These are phyloP conservation scores for Gymnopilus dilepis DNA, from an alignment of 768 basidiomycete species.

Conservation along the genomic window DNA sequence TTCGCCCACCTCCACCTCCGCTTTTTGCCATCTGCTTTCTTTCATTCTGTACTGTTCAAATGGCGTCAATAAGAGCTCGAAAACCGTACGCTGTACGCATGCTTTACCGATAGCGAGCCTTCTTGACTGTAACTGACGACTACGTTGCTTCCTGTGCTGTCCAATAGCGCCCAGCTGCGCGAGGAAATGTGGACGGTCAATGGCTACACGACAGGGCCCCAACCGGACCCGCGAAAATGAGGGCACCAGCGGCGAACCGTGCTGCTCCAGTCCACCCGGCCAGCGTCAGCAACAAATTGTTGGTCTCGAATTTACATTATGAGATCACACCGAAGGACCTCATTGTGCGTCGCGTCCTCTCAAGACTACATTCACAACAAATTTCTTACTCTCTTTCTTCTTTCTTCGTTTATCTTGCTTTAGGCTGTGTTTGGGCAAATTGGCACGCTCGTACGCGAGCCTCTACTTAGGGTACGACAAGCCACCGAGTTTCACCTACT, in stretches of 20 bases:
- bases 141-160: not conserved
- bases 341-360: conserved; percentile 57
- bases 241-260: conserved; percentile 28
- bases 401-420: conserved; percentile 9
- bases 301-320: conserved; percentile 90
- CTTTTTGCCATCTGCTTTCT: conserved; percentile 10
- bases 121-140: no score
- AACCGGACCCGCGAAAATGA: conserved; percentile 39
- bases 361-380: no score
- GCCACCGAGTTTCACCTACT: conserved; percentile 66
- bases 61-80: conserved; percentile 32
- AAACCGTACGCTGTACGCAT: conserved; percentile 36
- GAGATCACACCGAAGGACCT: conserved; percentile 90
- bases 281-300: conserved; percentile 56
- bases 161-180: conserved; percentile 55
- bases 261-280: conserved; percentile 33
- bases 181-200: conserved; percentile 59
- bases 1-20: conserved; percentile 14
- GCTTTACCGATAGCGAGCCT: no score
- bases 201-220: conserved; percentile 83
- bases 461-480: conserved; percentile 92
- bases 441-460: conserved; percentile 92
- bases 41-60: conserved; percentile 10
- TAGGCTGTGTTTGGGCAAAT: conserved; percentile 91
- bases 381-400: not conserved